Percentiles rank a stretch among this genome's conserved stretches.
phyloP scores from a whole-genome alignment of 176 grass and related monocot genomes.

The Areca catechu region DNA sequence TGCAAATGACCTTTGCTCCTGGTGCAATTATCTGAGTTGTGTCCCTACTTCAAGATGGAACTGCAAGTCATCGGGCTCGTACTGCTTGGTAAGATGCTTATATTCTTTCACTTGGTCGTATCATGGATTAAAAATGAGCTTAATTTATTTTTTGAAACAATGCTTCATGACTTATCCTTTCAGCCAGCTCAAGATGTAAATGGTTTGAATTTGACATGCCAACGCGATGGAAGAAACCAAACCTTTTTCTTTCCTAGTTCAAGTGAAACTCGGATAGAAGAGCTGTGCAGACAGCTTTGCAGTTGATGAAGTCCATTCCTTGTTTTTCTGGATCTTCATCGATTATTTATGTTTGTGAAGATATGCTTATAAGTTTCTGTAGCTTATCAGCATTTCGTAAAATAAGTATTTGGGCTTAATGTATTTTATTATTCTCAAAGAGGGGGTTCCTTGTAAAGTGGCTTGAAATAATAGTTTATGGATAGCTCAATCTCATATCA shows the following conservation, averaged over 20 bases:
- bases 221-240: slow-evolving; percentile 13
- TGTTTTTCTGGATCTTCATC: slow-evolving; percentile 5
- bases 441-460: no score
- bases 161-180: background rate
- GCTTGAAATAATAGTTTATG: no score
- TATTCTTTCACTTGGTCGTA: background rate
- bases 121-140: background rate
- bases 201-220: slow-evolving; percentile 39
- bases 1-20: slow-evolving; percentile 66
- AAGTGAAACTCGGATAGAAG: slow-evolving; percentile 24
- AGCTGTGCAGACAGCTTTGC: slow-evolving; percentile 60
- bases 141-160: background rate
- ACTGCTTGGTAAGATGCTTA: slow-evolving; percentile 32
- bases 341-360: slow-evolving; percentile 30
- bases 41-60: slow-evolving; percentile 51
- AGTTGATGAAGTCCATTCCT: slow-evolving; percentile 19
- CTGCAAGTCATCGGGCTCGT: slow-evolving; percentile 36
- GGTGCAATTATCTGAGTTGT: slow-evolving; percentile 82
- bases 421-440: no score
- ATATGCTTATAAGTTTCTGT: slow-evolving; percentile 4
- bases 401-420: no score
- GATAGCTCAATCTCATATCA: no score
- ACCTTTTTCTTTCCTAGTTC: slow-evolving; percentile 41
- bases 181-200: slow-evolving; percentile 25
- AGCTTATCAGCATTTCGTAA: background rate